Percentiles rank a stretch among this genome's conserved stretches.
Conservation (phyloP, 768 basidiomycete species). For the Collybiopsis luxurians region DNA sequence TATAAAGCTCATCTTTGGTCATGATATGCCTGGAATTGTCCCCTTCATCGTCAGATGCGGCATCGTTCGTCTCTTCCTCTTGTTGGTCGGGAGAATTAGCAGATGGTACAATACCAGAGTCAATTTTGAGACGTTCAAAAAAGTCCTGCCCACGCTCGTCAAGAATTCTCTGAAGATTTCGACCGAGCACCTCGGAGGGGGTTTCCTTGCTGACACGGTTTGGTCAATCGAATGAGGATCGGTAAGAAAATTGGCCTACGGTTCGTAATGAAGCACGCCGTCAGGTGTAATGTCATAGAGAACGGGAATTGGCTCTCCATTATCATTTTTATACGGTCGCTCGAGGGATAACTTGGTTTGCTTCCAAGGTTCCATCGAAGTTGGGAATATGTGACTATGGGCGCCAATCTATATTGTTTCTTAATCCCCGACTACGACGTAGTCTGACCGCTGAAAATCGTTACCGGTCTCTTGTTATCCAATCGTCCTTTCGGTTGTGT, state of each 20-base stretch:
- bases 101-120: conserved; percentile 19
- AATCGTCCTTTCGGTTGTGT: no score
- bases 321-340: conserved; percentile 78
- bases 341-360: conserved; percentile 69
- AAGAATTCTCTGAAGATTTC: conserved; percentile 68
- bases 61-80: conserved; percentile 21
- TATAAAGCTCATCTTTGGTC: conserved; percentile 69
- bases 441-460: conserved; percentile 1
- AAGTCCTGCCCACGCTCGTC: conserved; percentile 73
- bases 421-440: neutral
- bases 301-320: conserved; percentile 57
- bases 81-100: conserved; percentile 8
- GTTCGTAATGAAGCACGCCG: conserved; percentile 67
- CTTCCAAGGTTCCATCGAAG: conserved; percentile 44
- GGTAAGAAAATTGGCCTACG: conserved; percentile 42
- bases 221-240: conserved; percentile 14
- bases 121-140: conserved; percentile 51
- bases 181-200: conserved; percentile 55
- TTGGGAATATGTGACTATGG: no score
- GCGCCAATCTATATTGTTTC: neutral
- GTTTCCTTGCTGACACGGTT: conserved; percentile 45
- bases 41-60: conserved; percentile 22
- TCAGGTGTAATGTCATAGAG: conserved; percentile 70
- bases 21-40: conserved; percentile 44
- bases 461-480: no score